These are phyloP conservation scores for Actinomortierella wolfii DNA, from an alignment of 371 early-diverging fungal species.

Conservation along the genomic window DNA sequence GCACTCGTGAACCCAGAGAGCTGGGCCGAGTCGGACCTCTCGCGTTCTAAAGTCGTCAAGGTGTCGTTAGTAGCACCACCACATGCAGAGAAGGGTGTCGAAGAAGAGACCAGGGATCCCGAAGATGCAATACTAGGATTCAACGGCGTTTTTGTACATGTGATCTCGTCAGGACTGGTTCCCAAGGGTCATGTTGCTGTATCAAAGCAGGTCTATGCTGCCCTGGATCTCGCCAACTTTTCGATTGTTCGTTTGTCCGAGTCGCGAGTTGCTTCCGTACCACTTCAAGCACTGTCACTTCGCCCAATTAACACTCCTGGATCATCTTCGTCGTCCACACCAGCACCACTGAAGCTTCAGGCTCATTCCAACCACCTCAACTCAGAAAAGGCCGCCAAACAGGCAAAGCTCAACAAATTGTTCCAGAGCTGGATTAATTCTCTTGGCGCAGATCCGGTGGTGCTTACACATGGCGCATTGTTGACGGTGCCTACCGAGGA, in stretches of 20 bases:
- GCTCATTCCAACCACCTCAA: conserved; percentile 35
- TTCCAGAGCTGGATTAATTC: conserved; percentile 29
- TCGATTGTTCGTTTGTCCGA: conserved; percentile 53
- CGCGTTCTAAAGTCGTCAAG: conserved; percentile 19
- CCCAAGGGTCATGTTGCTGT: conserved; percentile 58
- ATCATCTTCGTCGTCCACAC: conserved; percentile 12
- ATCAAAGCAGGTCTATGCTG: conserved; percentile 47
- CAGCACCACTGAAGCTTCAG: conserved; percentile 39
- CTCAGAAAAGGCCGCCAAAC: conserved; percentile 26
- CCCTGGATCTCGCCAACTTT: conserved; percentile 52
- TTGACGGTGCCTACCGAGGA: conserved; percentile 21
- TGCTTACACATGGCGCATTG: conserved; percentile 38
- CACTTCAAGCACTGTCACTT: conserved; percentile 22
- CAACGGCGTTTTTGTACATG: conserved; percentile 46
- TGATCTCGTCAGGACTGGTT: conserved; percentile 42
- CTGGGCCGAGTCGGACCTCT: conserved; percentile 34
- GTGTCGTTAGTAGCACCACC: conserved; percentile 43
- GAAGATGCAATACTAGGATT: conserved; percentile 28
- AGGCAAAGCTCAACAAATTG: conserved; percentile 5
- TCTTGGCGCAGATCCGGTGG: conserved; percentile 11
- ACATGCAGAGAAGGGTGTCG: conserved; percentile 34
- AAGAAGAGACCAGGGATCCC: conserved; percentile 39
- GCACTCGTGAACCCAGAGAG: conserved; percentile 43
- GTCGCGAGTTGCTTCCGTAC: conserved; percentile 12
- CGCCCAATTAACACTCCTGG: conserved; percentile 29